Base-by-base conservation (phyloP, 768 basidiomycete genomes). In the Clitopilus passeckerianus region DNA sequence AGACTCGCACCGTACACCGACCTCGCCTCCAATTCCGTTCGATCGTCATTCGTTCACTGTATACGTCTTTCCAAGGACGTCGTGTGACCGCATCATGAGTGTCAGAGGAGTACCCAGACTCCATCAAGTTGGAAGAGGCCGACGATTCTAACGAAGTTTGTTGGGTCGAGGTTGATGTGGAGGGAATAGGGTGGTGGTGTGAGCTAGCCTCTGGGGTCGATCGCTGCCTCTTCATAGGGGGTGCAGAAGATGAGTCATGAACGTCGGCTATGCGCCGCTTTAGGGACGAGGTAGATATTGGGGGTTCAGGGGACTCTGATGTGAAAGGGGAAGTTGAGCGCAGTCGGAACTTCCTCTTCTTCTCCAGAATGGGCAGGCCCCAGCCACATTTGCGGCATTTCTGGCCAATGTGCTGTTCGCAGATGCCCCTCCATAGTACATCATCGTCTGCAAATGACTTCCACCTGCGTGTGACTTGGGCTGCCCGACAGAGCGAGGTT, bases 21-120 rank as follows among this genome's bases (percentile, higher is more conserved):
- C 96, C 96, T 50, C 93, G 87, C 18, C 96, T 85, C 97, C 97
- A 99, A 72, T 99, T 99, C 53, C 95, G 86, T 74, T 98, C 97
- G 46, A 99, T 85, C 18, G 89, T 87, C 72, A 98, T 86, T n/a
- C 97, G 89, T 71, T 99, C 97, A 69, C 91, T 93, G 73, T 98
- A 99, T 18, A 99, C 96, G 63, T 91, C 88, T 71, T 99, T 99
- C 97, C 97, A 99, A 0, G 96, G 97, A 46, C 95, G 86, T 50
- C 46, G 16, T 15, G 93, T 95, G 60, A 83, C 65, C 15, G 77
- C 75, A 23, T 72, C 66, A 12, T 56, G 66, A 8, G 66, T 61
- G 34, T 70, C 63, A 33, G 64, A 55, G 50, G 72, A 63, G 58
- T 71, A 67, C 62, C 70, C 65, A 57, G 71, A 62, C 53, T 71